These are phyloP conservation scores for Physaria fendleri DNA, from an alignment of 345 rosid species.

Conservation along the genomic window DNA sequence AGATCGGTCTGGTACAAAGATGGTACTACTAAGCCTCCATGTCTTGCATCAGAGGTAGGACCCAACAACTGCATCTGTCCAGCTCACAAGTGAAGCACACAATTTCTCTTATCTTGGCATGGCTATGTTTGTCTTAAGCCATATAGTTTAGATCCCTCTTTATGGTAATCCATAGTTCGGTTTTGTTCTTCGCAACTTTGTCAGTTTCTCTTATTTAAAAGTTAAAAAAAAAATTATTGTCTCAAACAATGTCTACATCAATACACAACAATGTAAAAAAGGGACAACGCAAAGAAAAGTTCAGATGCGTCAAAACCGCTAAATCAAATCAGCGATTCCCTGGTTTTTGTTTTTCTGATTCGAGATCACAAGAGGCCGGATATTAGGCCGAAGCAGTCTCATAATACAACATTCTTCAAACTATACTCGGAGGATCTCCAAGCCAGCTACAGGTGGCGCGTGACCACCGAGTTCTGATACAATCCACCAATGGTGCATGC, in stretches of 20 bases:
- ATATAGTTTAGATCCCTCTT: not conserved
- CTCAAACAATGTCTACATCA: slow-evolving; percentile 11
- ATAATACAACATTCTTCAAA: slow-evolving; percentile 40
- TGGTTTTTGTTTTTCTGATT: not conserved
- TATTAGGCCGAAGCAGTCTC: slow-evolving; percentile 5
- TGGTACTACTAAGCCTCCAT: slow-evolving; percentile 44
- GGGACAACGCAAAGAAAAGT: slow-evolving; percentile 17
- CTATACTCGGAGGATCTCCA: slow-evolving; percentile 97
- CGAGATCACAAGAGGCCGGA: not conserved
- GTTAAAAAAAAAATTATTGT: no score
- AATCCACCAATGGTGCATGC: slow-evolving; percentile 93
- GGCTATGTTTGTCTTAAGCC: not conserved
- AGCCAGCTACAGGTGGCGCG: slow-evolving; percentile 88
- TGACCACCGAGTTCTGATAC: slow-evolving; percentile 90
- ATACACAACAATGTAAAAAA: slow-evolving; percentile 22
- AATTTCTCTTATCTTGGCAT: not conserved
- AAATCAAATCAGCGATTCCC: slow-evolving; percentile 18
- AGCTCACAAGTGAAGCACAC: slow-evolving; percentile 42
- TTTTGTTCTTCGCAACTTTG: slow-evolving; percentile 2
- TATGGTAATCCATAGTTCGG: not conserved
- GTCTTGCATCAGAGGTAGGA: slow-evolving; percentile 64
- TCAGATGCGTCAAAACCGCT: slow-evolving; percentile 22
- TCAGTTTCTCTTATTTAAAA: not conserved
- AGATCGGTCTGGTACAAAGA: slow-evolving; percentile 59
- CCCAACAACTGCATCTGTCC: slow-evolving; percentile 56